Conservation (phyloP, 306 rosid genomes). For the Quercus cerris region DNA sequence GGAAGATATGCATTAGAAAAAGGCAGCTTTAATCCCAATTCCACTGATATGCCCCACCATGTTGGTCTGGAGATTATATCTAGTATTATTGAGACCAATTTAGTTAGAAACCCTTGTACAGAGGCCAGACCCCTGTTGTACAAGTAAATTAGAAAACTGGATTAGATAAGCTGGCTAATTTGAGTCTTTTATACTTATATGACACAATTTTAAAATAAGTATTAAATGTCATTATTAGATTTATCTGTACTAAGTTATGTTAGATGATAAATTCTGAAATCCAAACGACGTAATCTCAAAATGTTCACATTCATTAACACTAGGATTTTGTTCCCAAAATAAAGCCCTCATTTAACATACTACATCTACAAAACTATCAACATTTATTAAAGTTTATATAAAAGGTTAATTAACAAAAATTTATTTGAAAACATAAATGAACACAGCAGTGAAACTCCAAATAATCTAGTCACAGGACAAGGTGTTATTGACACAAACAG, state of each 20-base stretch:
- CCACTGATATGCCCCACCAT: conserved; percentile 29
- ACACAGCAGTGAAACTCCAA: too few species aligned
- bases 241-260: not conserved
- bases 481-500: not conserved
- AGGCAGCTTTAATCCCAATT: conserved; percentile 34
- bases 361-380: not conserved
- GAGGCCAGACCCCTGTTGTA: conserved; percentile 35
- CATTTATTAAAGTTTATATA: not conserved
- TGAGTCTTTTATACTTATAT: not conserved
- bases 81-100: conserved; percentile 15
- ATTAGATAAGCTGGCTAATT: not conserved
- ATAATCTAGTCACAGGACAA: too few species aligned
- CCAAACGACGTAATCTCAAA: not conserved
- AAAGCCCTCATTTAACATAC: not conserved
- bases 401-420: too few species aligned
- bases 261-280: not conserved
- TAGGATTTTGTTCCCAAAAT: not conserved
- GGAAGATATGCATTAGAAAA: conserved; percentile 41
- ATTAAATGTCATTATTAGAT: not conserved
- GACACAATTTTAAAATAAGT: not conserved
- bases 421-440: not conserved
- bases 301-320: not conserved
- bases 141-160: not conserved
- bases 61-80: conserved; percentile 33
- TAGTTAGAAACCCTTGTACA: conserved; percentile 28